Evolutionary conservation across 129 eudicot species (phyloP).

Genomic region (Ambrosia trifida): DNA sequence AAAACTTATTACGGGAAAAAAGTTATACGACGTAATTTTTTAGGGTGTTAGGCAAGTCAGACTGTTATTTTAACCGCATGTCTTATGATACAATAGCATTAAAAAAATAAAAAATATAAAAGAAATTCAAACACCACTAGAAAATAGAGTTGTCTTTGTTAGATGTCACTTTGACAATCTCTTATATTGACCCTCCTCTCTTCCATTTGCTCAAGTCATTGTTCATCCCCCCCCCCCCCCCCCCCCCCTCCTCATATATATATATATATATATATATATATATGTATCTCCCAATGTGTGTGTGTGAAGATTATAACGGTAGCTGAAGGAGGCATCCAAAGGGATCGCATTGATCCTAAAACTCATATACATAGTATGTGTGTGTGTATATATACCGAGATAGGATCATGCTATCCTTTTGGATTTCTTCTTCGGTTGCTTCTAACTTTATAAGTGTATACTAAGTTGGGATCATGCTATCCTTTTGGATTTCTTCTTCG

Average conservation of each 20-base stretch:
- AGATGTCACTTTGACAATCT: constrained; percentile 30
- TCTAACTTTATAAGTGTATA: constrained; percentile 19
- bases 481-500: constrained; percentile 93
- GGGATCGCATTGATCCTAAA: constrained; percentile 99
- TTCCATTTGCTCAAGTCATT: constrained; percentile 41
- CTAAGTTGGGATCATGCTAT: constrained; percentile 92
- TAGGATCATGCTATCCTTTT: constrained; percentile 97
- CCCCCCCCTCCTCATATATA: background rate
- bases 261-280: no score
- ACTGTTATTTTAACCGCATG: constrained; percentile 14
- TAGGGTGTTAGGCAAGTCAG: background rate
- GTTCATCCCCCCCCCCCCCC: constrained; percentile 15
- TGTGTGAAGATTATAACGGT: constrained; percentile 33
- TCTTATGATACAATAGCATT: constrained; percentile 8
- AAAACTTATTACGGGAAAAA: background rate
- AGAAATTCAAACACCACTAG: constrained; percentile 1
- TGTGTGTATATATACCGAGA: constrained; percentile 2
- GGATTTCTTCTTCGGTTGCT: constrained; percentile 90
- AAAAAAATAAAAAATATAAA: constrained; percentile 10
- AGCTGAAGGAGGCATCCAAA: constrained; percentile 84
- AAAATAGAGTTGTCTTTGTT: constrained; percentile 23
- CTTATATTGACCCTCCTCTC: constrained; percentile 48
- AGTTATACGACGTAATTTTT: background rate
- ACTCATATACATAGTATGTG: constrained; percentile 10
- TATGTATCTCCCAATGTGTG: background rate